These are phyloP conservation scores for Puccinellia tenuiflora DNA, from an alignment of 176 grass and related monocot species.

Conservation along the genomic window DNA sequence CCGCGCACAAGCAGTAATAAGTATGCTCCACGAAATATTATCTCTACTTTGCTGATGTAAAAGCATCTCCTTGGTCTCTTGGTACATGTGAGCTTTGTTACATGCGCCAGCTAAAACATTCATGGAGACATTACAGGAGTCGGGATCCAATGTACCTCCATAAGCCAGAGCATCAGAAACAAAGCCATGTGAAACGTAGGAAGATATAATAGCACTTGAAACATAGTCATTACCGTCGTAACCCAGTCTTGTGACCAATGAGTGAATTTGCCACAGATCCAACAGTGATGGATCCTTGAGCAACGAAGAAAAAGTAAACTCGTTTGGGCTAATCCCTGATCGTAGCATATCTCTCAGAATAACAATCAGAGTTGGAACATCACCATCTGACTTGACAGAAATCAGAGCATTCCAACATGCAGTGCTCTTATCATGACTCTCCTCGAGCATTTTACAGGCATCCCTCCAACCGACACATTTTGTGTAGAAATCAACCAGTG, in stretches of 20 bases:
- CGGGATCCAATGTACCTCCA: constrained; percentile 27
- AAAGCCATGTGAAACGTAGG: constrained; percentile 55
- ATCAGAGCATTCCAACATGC: constrained; percentile 66
- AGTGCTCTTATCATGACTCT: constrained; percentile 34
- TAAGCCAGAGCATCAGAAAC: constrained; percentile 39
- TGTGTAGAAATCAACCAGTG: constrained; percentile 51
- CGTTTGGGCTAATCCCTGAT: constrained; percentile 49
- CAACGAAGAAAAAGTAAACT: constrained; percentile 53
- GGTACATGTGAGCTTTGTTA: constrained; percentile 46
- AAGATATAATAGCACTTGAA: constrained; percentile 57
- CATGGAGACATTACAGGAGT: constrained; percentile 25
- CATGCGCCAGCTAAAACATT: constrained; percentile 58
- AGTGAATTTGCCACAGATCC: constrained; percentile 58
- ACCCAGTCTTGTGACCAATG: constrained; percentile 61
- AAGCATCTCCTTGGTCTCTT: constrained; percentile 55
- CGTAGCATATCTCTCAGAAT: constrained; percentile 47
- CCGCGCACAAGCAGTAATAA: constrained; percentile 53
- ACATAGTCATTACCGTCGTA: constrained; percentile 50
- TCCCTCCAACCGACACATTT: constrained; percentile 25
- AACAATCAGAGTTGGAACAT: constrained; percentile 25
- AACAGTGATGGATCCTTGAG: constrained; percentile 43
- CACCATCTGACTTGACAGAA: constrained; percentile 14
- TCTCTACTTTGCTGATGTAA: constrained; percentile 34
- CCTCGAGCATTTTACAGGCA: constrained; percentile 43
- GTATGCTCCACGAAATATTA: constrained; percentile 68